Evolutionary conservation across 441 rosid species (phyloP), one percentile per base, ranked within the genome.

Genomic region (Pelargonium fulgidum): DNA sequence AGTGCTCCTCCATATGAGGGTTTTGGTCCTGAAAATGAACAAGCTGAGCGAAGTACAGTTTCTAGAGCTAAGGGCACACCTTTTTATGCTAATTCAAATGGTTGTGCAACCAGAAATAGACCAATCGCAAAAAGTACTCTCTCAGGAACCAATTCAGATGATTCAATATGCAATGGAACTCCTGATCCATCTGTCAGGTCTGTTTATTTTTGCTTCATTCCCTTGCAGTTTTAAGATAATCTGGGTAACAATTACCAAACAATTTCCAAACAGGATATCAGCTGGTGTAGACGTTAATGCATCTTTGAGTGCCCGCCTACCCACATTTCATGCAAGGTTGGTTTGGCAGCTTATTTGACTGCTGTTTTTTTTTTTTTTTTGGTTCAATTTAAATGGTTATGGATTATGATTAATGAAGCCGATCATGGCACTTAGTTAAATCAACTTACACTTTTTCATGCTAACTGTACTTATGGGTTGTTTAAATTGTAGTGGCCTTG

Each of bases 1-100:
- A 92, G 93, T 82, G 98, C 99, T 22, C 99, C 99, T 71, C 97
- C 97, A 67, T 80, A 90, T 81, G 76, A 85, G 66, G 78, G 85
- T 76, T 78, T 85, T 63, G 80, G 73, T 68, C 80, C 69, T 62
- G 90, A 87, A 81, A 85, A 83, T 69, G 79, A 84, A 78, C 85
- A 79, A 68, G 80, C 63, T 73, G 84, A 76, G 78, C 75, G 73
- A 65, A 74, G 76, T 62, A 77, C 81, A 69, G 81, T 68, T 72
- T 78, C 82, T 70, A 68, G 74, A 78, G 74, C 76, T 29, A 79
- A 58, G 26, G 69, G 72, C 68, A 66, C 74, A 24, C 36, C 72
- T 0, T 68, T 56, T 52, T 45, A 65, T 19, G 63, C 61, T 2
- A 67, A 74, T 78, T 70, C 82, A 62, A 56, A 50, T 56, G 80